These are phyloP conservation scores for Rhododendron simsii DNA, from an alignment of 148 eudicot species.

Conservation along the genomic window DNA sequence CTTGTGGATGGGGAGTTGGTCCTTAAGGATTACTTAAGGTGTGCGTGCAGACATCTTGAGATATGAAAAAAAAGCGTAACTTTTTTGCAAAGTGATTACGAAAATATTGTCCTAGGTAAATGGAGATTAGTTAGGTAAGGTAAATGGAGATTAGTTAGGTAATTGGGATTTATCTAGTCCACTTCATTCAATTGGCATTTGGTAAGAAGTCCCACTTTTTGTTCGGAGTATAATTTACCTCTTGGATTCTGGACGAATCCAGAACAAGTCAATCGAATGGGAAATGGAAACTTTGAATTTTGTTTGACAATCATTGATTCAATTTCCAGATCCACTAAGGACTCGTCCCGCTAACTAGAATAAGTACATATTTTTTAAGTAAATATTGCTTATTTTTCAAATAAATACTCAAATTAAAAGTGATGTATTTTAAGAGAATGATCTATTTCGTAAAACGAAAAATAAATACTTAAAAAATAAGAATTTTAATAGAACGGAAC, in stretches of 20 bases:
- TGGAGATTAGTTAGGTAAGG: background rate
- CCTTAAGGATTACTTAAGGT: too few species aligned
- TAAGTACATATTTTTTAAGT: too few species aligned
- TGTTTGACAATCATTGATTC: background rate
- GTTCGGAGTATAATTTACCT: background rate
- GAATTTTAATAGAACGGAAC: too few species aligned
- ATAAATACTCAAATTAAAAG: too few species aligned
- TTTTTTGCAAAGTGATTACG: background rate
- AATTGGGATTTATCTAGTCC: background rate
- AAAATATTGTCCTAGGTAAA: background rate
- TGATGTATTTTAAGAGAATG: too few species aligned
- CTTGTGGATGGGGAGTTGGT: background rate
- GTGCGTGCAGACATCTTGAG: background rate
- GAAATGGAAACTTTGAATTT: background rate
- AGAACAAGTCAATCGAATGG: background rate
- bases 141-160: background rate
- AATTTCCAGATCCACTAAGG: too few species aligned
- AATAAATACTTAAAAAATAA: too few species aligned
- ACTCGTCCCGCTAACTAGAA: too few species aligned
- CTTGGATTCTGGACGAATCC: background rate
- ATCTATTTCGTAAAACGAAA: too few species aligned
- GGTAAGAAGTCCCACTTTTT: background rate
- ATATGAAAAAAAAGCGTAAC: background rate
- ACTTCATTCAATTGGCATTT: background rate
- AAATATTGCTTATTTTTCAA: too few species aligned